These are phyloP conservation scores for Luffa acutangula DNA, from an alignment of 306 rosid species.

Conservation along the genomic window DNA sequence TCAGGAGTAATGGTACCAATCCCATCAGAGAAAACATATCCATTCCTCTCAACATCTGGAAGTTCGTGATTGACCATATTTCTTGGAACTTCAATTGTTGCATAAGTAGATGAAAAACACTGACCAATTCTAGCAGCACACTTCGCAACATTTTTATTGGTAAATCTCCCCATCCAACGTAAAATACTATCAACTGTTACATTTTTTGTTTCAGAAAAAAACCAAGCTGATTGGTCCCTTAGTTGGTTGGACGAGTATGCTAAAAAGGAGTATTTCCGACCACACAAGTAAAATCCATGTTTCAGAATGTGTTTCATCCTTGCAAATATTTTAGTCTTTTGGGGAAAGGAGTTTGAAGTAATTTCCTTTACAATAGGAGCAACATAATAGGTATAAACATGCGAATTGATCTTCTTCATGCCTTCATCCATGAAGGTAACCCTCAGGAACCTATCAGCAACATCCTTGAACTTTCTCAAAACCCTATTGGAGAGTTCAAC, in stretches of 20 bases:
- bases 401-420: slow-evolving; percentile 49
- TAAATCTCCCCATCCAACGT: slow-evolving; percentile 72
- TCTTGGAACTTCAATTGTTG: slow-evolving; percentile 56
- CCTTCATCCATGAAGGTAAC: slow-evolving; percentile 94
- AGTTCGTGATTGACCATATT: slow-evolving; percentile 28
- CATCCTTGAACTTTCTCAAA: slow-evolving; percentile 52
- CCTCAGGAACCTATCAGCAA: slow-evolving; percentile 65
- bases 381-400: slow-evolving; percentile 45
- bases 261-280: slow-evolving; percentile 56
- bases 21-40: slow-evolving; percentile 66
- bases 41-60: slow-evolving; percentile 49
- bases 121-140: slow-evolving; percentile 92
- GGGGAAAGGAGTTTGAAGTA: slow-evolving; percentile 39
- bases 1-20: slow-evolving; percentile 76
- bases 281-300: slow-evolving; percentile 54
- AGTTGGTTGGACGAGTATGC: slow-evolving; percentile 87
- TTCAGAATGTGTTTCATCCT: slow-evolving; percentile 48
- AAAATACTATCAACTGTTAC: slow-evolving; percentile 17
- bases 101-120: slow-evolving; percentile 88
- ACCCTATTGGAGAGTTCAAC: slow-evolving; percentile 79
- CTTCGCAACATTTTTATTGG: slow-evolving; percentile 43
- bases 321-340: slow-evolving; percentile 42
- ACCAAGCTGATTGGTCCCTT: slow-evolving; percentile 87
- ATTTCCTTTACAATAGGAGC: slow-evolving; percentile 71
- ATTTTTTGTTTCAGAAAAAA: slow-evolving; percentile 42